Percentiles rank a stretch among this genome's conserved stretches.
phyloP scores from a whole-genome alignment of 1,139 yeast species.

The Lodderomyces jiufengensis region DNA sequence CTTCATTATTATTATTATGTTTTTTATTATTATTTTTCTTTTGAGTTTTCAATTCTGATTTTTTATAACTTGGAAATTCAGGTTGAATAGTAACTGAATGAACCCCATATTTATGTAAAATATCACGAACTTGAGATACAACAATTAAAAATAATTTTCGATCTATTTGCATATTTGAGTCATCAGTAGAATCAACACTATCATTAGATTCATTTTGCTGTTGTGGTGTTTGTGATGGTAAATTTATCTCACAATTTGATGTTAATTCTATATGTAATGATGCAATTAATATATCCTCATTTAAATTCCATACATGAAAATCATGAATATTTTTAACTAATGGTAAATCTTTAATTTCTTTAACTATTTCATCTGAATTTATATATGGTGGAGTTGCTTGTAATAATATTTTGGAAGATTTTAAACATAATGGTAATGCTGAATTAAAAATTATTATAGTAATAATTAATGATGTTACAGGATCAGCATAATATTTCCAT shows the following conservation, averaged over 20 bases:
- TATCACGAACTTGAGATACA: constrained; percentile 72
- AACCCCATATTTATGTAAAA: constrained; percentile 80
- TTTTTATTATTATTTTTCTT: constrained; percentile 3
- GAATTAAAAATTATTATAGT: constrained; percentile 86
- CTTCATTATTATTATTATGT: constrained; percentile 4
- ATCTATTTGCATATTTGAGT: constrained; percentile 19
- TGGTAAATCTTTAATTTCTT: constrained; percentile 60
- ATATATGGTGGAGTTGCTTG: constrained; percentile 90
- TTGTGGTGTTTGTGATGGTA: constrained; percentile 25
- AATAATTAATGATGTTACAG: constrained; percentile 77
- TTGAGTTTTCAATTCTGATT: not conserved
- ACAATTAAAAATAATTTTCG: constrained; percentile 56
- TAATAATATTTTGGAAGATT: constrained; percentile 80
- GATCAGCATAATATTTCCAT: constrained; percentile 88
- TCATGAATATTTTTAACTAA: constrained; percentile 88
- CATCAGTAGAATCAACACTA: constrained; percentile 1
- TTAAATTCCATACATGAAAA: constrained; percentile 93
- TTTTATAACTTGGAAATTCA: constrained; percentile 43
- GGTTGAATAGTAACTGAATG: constrained; percentile 97
- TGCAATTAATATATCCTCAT: constrained; percentile 84
- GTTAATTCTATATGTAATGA: constrained; percentile 81
- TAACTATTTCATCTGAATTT: constrained; percentile 69
- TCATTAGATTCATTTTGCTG: constrained; percentile 2
- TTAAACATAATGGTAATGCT: constrained; percentile 85
- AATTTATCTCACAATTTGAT: constrained; percentile 21